A percentile compares a stretch with the other conserved stretches of the same genome.
These are phyloP conservation scores for Trametes cingulata DNA, from an alignment of 768 basidiomycete genomes.

Conservation along the genomic window DNA sequence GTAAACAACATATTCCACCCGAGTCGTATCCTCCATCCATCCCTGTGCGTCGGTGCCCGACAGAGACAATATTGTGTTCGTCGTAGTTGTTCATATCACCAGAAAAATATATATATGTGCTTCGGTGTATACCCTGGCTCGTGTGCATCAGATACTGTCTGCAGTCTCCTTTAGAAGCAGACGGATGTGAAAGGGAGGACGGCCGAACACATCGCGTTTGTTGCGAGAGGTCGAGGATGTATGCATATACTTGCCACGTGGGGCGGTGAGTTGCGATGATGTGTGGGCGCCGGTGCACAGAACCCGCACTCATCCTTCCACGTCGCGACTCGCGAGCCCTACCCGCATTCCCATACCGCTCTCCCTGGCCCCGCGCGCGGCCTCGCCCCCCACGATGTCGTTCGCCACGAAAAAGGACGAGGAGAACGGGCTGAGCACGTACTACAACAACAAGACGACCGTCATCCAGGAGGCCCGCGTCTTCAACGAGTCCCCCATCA, in stretches of 20 bases:
- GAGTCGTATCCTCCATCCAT: neutral
- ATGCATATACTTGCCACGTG: constrained; percentile 15
- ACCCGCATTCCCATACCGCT: constrained; percentile 9
- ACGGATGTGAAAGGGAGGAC: too few relatives aligned
- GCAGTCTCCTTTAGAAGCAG: too few relatives aligned
- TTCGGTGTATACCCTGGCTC: too few relatives aligned
- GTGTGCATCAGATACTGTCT: too few relatives aligned
- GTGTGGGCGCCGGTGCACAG: constrained; percentile 10
- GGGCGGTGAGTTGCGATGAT: constrained; percentile 14
- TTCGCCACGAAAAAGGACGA: constrained; percentile 96
- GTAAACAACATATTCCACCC: neutral
- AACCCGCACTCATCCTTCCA: constrained; percentile 12
- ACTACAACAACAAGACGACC: constrained; percentile 96
- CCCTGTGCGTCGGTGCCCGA: neutral
- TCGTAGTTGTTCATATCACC: neutral
- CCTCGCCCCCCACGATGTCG: constrained; percentile 45
- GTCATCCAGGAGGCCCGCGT: constrained; percentile 98
- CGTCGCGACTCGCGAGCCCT: constrained; percentile 24
- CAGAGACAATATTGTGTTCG: neutral
- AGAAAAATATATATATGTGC: too few relatives aligned
- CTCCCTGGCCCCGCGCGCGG: neutral
- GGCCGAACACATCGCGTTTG: too few relatives aligned
- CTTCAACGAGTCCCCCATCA: constrained; percentile 99
- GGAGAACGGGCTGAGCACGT: constrained; percentile 87
- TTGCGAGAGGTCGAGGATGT: neutral